Evolutionary conservation across 306 rosid genomes (phyloP), one percentile per base, ranked within the genome.

Genomic region (Ochetophila trinervis): DNA sequence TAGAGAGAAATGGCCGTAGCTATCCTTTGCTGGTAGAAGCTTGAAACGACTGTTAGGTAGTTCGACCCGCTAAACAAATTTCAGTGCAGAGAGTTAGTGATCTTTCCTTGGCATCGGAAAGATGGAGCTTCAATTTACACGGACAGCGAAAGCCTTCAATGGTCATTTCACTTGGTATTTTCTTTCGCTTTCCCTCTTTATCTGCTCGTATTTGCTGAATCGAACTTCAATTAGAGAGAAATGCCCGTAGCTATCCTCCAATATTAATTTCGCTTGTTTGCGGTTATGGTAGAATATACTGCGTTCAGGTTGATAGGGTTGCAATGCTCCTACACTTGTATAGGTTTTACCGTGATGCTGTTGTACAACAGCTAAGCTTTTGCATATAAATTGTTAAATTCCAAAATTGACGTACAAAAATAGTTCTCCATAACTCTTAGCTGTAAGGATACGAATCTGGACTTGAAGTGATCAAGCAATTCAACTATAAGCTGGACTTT

Each of bases 231-330:
- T 59, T 57, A n/a, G n/a, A n/a, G n/a, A n/a, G n/a, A n/a, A n/a
- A n/a, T n/a, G n/a, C n/a, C n/a, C n/a, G n/a, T n/a, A n/a, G 57
- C 76, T 40, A 53, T 47, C 53, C 51, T 65, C 57, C 63, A 67
- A 63, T 23, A 64, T 40, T 6, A 19, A 54, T 67, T 58, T 64
- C 63, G 17, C 60, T 73, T 66, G 56, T 63, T 73, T 44, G 16
- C 90, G 90, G 99, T 52, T 93, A 93, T 83, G 99, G 99, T 65
- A 86, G 99, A 88, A 84, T 93, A 86, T 90, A 93, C 80, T 93
- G 96, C 87, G 77, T 93, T 83, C 99, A 90, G 74, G 86, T 93
- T 62, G 99, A 93, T 80, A 86, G 94, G 84, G 82, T 86, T 72
- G 96, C 99, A 49, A 93, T 88, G 97, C 86, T 93, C 65, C 99